Conservation (phyloP, 306 rosid species). For the cucumber (Cucumis sativus) region Cucumber_9930_V3 NC_026655.2:328001-328500, state of each 20-base stretch:
- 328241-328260: not conserved
- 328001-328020: no score
- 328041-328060: no score
- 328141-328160: not conserved
- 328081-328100: no score
- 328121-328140: not conserved
- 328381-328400: not conserved
- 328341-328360: not conserved
- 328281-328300: not conserved
- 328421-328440: not conserved
- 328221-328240: not conserved
- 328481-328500: not conserved
- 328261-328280: slow-evolving; percentile 4
- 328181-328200: not conserved
- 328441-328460: not conserved
- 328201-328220: not conserved
- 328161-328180: not conserved
- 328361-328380: slow-evolving; percentile 3
- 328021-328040: no score
- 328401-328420: not conserved
- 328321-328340: no score
- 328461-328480: not conserved
- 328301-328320: no score
- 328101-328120: no score
- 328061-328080: no score